These are phyloP conservation scores for Saturnispora zaruensis DNA, from an alignment of 805 yeast species.

Conservation along the genomic window DNA sequence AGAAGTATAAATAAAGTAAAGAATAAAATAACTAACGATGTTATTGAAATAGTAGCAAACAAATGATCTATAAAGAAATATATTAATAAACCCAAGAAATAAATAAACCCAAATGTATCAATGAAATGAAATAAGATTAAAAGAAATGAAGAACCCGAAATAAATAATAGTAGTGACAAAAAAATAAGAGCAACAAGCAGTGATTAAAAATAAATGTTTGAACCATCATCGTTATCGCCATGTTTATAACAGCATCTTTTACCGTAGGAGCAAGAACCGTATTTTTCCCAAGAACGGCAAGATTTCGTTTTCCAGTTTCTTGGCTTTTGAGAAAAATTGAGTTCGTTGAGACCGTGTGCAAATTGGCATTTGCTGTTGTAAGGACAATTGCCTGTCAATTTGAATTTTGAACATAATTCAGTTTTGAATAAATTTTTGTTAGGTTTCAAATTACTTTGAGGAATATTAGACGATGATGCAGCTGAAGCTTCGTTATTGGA, in stretches of 20 bases:
- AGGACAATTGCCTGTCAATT: conserved; percentile 66
- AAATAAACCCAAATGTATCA: not conserved
- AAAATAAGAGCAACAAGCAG: not conserved
- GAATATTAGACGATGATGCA: not conserved
- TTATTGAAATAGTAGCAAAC: not conserved
- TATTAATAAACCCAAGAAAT: not conserved
- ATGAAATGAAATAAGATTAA: not conserved
- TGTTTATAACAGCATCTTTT: conserved; percentile 90
- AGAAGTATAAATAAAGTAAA: not conserved
- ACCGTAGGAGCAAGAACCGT: conserved; percentile 81
- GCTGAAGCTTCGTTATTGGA: not conserved
- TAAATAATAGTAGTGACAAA: not conserved
- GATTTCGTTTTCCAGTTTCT: conserved; percentile 87
- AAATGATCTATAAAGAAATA: not conserved
- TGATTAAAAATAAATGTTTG: conserved; percentile 3
- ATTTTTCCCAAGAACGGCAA: conserved; percentile 79
- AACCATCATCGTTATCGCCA: conserved; percentile 34
- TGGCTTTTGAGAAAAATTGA: conserved; percentile 63
- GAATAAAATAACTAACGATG: not conserved
- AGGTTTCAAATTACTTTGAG: conserved; percentile 3
- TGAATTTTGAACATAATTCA: conserved; percentile 75
- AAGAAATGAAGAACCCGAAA: not conserved
- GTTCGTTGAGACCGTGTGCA: conserved; percentile 80
- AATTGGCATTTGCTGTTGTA: conserved; percentile 90
- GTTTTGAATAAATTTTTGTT: conserved; percentile 60